Evolutionary conservation across 2,329 filamentous ascomycete genomes (phyloP).

Genomic region (Sporothrix mexicana): DNA sequence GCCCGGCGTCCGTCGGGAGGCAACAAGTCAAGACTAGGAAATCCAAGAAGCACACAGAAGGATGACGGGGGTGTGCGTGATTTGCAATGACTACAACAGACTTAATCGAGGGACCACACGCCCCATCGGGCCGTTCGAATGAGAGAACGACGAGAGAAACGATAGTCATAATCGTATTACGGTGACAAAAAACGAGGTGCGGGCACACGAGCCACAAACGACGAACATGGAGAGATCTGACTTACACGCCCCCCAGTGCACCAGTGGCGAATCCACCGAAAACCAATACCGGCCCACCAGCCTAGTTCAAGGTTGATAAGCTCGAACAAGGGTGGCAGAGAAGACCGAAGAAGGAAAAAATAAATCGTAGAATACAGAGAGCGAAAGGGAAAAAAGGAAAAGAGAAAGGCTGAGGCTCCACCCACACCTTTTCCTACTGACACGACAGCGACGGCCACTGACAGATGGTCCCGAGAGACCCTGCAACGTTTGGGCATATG

Average conservation of each 20-base stretch:
- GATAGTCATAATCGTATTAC: constrained; percentile 1
- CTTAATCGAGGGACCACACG: background rate
- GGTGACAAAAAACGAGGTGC: background rate
- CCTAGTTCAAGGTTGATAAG: background rate
- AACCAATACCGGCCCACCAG: background rate
- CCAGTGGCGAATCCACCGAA: constrained; percentile 19
- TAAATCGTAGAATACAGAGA: background rate
- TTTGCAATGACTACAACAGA: constrained; percentile 12
- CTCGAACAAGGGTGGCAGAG: background rate
- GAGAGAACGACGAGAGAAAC: background rate
- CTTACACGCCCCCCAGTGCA: constrained; percentile 6
- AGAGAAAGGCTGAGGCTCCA: constrained; percentile 20
- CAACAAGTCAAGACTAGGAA: too few species aligned
- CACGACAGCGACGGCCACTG: background rate
- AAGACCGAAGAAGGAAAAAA: constrained; percentile 7
- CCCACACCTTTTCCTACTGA: constrained; percentile 20
- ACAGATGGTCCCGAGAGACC: background rate
- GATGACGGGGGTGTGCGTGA: background rate
- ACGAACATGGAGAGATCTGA: constrained; percentile 1
- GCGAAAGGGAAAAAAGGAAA: background rate
- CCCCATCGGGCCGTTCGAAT: background rate
- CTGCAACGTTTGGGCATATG: background rate
- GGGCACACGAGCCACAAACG: background rate
- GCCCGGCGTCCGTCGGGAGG: too few species aligned
- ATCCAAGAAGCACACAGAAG: background rate